Evolutionary conservation across 306 rosid genomes (phyloP).

Genomic region (Gynostemma pentaphyllum): DNA sequence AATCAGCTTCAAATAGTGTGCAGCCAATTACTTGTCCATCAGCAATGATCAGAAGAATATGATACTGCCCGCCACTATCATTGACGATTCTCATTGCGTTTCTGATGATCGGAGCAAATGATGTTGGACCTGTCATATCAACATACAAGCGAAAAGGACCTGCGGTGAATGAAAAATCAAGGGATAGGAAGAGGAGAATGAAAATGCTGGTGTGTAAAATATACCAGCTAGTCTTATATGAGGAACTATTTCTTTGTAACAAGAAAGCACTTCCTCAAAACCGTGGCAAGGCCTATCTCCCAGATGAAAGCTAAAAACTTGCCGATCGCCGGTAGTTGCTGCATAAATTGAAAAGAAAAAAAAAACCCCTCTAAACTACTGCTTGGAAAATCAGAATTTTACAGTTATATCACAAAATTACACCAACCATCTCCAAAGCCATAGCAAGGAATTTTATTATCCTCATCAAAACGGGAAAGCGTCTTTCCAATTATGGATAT

Average conservation of each 20-base stretch:
- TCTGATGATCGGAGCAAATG: conserved; percentile 24
- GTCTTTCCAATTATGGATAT: conserved; percentile 23
- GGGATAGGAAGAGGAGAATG: not conserved
- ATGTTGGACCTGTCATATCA: conserved; percentile 17
- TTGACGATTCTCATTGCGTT: conserved; percentile 21
- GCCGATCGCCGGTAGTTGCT: conserved; percentile 18
- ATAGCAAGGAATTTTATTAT: conserved; percentile 24
- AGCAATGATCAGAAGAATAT: conserved; percentile 29
- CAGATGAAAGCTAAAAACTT: conserved; percentile 20
- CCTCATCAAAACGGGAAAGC: conserved; percentile 21
- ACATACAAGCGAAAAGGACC: not conserved
- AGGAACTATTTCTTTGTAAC: conserved; percentile 20
- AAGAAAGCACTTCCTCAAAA: conserved; percentile 21
- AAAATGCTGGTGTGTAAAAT: not conserved
- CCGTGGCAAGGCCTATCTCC: conserved; percentile 15
- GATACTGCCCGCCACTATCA: conserved; percentile 18
- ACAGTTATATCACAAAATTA: not conserved
- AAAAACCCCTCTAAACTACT: not conserved
- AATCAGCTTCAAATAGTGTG: not conserved
- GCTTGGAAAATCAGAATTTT: not conserved
- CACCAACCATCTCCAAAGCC: conserved; percentile 28
- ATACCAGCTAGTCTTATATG: conserved; percentile 17
- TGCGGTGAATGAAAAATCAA: not conserved
- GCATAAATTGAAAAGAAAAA: conserved; percentile 1
- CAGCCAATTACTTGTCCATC: conserved; percentile 9